A percentile compares a stretch with the other conserved stretches of the same genome.
phyloP scores from a whole-genome alignment of 2,329 filamentous ascomycete species.

The Venturia pyrina region DNA sequence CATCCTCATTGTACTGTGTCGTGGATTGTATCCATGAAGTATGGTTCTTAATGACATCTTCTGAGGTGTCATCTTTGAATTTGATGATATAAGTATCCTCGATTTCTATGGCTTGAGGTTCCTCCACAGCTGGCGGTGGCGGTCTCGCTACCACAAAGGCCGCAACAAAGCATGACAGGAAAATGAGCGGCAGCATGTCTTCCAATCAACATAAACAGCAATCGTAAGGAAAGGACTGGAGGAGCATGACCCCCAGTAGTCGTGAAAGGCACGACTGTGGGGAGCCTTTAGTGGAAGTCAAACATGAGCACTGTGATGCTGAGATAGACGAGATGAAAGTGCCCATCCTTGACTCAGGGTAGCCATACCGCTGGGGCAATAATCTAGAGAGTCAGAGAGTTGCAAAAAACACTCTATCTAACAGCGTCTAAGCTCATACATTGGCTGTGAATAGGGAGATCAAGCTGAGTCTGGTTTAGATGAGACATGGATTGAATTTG shows the following conservation, averaged over 20 bases:
- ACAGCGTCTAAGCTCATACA: background rate
- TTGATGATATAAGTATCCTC: conserved; percentile 9
- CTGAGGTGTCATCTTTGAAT: background rate
- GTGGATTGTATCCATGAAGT: conserved; percentile 4
- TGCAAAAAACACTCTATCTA: background rate
- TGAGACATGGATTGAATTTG: background rate
- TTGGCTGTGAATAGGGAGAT: background rate
- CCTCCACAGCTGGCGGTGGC: background rate
- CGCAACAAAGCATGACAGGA: background rate
- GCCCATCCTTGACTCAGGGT: background rate
- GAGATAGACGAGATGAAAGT: conserved; percentile 3
- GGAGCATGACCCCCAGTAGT: background rate
- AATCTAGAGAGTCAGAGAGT: background rate
- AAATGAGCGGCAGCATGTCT: conserved; percentile 3
- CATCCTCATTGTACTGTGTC: background rate
- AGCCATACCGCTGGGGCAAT: background rate
- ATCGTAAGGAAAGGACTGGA: background rate
- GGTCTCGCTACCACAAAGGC: background rate
- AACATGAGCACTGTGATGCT: background rate
- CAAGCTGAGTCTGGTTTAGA: background rate
- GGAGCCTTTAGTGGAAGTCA: background rate
- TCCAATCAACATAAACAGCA: background rate
- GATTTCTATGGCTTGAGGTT: conserved; percentile 1
- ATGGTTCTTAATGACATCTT: background rate
- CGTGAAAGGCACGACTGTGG: background rate